These are phyloP conservation scores for Vaccinium vitisidaea DNA, from an alignment of 148 eudicot genomes.

Conservation along the genomic window DNA sequence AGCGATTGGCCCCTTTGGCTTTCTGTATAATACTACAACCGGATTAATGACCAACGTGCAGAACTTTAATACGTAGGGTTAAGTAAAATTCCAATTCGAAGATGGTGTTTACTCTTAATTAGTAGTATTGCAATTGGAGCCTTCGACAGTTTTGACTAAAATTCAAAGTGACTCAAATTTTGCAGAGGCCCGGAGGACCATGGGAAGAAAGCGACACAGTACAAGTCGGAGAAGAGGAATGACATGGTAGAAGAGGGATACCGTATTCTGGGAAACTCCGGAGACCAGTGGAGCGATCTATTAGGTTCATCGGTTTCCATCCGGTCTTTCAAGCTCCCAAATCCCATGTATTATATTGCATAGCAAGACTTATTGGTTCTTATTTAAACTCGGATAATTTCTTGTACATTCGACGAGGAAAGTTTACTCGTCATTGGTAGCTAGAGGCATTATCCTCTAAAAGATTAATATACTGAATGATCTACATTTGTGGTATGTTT, in stretches of 20 bases:
- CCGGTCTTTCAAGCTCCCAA: conserved; percentile 88
- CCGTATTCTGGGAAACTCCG: conserved; percentile 73
- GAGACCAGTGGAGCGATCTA: conserved; percentile 96
- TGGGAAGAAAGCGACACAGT: conserved; percentile 55
- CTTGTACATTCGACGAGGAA: background rate
- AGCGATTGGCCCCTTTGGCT: background rate
- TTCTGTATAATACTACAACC: background rate
- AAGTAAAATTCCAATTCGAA: background rate
- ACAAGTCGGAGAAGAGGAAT: conserved; percentile 75
- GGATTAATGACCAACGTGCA: background rate
- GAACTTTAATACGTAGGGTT: background rate
- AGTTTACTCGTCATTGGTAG: background rate
- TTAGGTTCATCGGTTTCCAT: conserved; percentile 55
- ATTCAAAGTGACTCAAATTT: background rate
- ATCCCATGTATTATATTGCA: conserved; percentile 88
- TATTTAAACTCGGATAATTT: background rate
- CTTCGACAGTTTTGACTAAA: background rate
- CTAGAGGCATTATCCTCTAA: background rate
- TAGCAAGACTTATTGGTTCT: conserved; percentile 19
- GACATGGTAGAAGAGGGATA: conserved; percentile 68
- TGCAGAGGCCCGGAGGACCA: conserved; percentile 21
- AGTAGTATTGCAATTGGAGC: background rate
- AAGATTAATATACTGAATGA: background rate
- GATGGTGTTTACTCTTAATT: background rate
- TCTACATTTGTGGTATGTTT: background rate